Base-by-base conservation (phyloP, 2,329 filamentous ascomycete species). In the Tolypocladium album region DNA sequence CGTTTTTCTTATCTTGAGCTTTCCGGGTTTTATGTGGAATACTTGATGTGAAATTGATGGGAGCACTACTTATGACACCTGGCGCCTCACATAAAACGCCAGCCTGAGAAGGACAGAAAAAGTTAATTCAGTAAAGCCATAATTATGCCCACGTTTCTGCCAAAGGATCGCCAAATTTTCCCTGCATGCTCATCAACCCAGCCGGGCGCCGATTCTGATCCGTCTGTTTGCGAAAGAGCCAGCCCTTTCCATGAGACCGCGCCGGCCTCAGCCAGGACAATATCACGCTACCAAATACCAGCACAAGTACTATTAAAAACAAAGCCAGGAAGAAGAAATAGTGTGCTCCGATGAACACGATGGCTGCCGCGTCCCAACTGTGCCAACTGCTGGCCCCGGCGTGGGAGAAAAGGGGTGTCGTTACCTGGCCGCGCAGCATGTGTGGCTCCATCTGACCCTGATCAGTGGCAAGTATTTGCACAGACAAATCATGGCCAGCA, bases 331-430 rank as follows among this genome's bases (percentile, higher is more conserved):
- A 56, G 24, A 56, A 12, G 15, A 31, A 1, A n/a, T 56, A 56
- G 38, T 56, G 38, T 38, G 42, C 17, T 20, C 55, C 55, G 24
- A 56, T 56, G n/a, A 34, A 9, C 13, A 56, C 22, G 12, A 56
- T 56, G 6, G 24, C 13, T 7, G 55, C 55, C 34, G 38, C 55
- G 24, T 56, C 55, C 55, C 55, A 56, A 47, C 66, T 63, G 58
- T 68, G 66, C 65, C 66, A 68, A 57, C 65, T 68, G 61, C 65
- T 67, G 40, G 66, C 64, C 6, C 66, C 66, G 22, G 61, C 65
- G 40, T 68, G 65, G 12, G 65, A 61, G 59, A 68, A 66, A 22
- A 68, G 61, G 24, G 65, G 66, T 17, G 65, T 67, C 4, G 60
- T 58, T 39, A 65, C 60, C 57, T 64, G 63, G 60, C 66, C 66